Evolutionary conservation across 495 filamentous ascomycete genomes (phyloP).

Genomic region (Penicillium turbatum): DNA sequence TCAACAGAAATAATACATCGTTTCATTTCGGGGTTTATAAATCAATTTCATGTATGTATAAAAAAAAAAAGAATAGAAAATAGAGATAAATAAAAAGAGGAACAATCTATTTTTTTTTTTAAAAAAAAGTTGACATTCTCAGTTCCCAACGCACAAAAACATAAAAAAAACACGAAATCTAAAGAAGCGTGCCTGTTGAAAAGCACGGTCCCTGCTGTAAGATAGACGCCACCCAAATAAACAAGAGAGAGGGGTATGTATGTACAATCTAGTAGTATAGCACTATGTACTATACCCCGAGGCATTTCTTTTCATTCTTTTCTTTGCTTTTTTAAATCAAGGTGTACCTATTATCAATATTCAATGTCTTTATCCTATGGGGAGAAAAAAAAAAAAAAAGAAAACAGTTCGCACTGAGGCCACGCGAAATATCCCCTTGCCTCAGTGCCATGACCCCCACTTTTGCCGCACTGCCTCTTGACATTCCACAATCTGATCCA

Average conservation of each 20-base stretch:
- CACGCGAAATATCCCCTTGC: slow-evolving; percentile 10
- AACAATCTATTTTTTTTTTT: too few relatives aligned
- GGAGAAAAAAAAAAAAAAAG: too few relatives aligned
- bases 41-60: neutral
- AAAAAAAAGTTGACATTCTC: too few relatives aligned
- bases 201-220: slow-evolving; percentile 1
- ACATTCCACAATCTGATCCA: slow-evolving; percentile 4
- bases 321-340: neutral
- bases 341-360: neutral
- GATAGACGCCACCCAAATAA: slow-evolving; percentile 1
- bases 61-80: neutral
- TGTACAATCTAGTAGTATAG: neutral
- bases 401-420: neutral
- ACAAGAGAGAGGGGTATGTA: neutral
- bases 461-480: neutral
- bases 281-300: neutral
- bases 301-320: neutral
- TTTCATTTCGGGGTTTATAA: too few relatives aligned
- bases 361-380: too few relatives aligned
- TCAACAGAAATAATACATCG: too few relatives aligned
- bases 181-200: too few relatives aligned
- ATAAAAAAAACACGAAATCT: too few relatives aligned
- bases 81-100: neutral
- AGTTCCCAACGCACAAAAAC: too few relatives aligned
- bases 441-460: neutral